Percentiles rank a stretch among this genome's conserved stretches.
phyloP scores from a whole-genome alignment of 768 basidiomycete genomes.

The Symmetrospora coprosmae region DNA sequence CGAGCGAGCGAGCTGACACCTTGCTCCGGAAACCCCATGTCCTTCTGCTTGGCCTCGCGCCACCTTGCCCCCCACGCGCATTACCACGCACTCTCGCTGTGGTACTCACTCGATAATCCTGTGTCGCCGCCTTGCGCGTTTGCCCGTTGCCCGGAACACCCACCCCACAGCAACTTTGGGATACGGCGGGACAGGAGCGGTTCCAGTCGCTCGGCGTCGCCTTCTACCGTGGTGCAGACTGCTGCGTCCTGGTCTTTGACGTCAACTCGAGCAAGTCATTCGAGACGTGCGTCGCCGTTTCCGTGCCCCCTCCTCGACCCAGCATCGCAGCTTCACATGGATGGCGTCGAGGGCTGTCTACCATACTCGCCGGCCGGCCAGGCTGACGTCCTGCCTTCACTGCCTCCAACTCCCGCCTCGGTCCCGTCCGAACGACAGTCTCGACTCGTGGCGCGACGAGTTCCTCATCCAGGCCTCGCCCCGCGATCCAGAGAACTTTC shows the following conservation, averaged over 20 bases:
- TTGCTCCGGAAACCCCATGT: too few species aligned
- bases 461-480: conserved; percentile 96
- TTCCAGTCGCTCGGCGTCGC: conserved; percentile 98
- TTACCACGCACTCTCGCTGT: too few species aligned
- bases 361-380: too few species aligned
- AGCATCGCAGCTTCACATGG: too few species aligned
- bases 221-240: conserved; percentile 97
- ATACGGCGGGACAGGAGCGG: conserved; percentile 96
- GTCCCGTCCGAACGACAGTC: conserved; percentile 27
- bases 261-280: conserved; percentile 98
- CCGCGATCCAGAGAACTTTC: conserved; percentile 98
- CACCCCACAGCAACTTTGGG: conserved; percentile 99
- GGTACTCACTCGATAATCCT: too few species aligned
- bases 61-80: too few species aligned
- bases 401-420: background rate
- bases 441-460: conserved; percentile 98
- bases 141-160: too few species aligned
- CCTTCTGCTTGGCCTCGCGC: too few species aligned
- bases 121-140: too few species aligned
- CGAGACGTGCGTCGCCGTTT: conserved; percentile 47
- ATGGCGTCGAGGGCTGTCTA: too few species aligned
- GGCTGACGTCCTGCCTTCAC: background rate
- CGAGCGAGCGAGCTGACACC: too few species aligned
- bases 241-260: conserved; percentile 97
- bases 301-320: background rate